A percentile compares a stretch with the other conserved stretches of the same genome.
These are phyloP conservation scores for Suillus discolor DNA, from an alignment of 768 basidiomycete species.

Conservation along the genomic window DNA sequence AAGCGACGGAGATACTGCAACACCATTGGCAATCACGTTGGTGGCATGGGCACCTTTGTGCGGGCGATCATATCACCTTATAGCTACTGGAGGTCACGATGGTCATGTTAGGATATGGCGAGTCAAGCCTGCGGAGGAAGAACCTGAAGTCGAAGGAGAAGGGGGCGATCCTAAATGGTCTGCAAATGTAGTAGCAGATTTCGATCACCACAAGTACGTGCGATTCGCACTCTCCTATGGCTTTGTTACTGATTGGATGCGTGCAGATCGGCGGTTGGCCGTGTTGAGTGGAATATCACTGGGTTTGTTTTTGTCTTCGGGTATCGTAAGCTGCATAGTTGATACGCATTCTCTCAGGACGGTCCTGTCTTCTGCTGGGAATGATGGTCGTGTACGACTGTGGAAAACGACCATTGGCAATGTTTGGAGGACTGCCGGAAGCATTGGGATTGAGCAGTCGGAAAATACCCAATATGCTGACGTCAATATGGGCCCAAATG, in stretches of 20 bases:
- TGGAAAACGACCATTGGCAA: constrained; percentile 86
- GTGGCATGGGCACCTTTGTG: constrained; percentile 95
- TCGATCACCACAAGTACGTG: constrained; percentile 78
- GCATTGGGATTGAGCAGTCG: constrained; percentile 78
- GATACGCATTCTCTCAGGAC: constrained; percentile 53
- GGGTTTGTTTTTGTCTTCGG: constrained; percentile 47
- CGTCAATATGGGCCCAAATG: constrained; percentile 45
- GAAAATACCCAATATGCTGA: constrained; percentile 49
- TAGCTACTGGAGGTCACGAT: too few relatives aligned
- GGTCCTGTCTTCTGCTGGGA: constrained; percentile 79
- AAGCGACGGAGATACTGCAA: constrained; percentile 37
- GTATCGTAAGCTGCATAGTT: constrained; percentile 7
- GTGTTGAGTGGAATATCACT: constrained; percentile 94
- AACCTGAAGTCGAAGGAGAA: constrained; percentile 44
- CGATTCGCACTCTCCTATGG: neutral
- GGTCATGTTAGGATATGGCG: constrained; percentile 92
- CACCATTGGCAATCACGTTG: constrained; percentile 70
- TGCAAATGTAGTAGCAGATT: constrained; percentile 78
- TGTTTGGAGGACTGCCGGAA: constrained; percentile 84
- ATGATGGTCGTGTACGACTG: constrained; percentile 78
- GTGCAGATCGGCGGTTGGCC: constrained; percentile 68
- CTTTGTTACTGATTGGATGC: constrained; percentile 12
- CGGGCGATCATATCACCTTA: constrained; percentile 89
- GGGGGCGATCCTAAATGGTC: constrained; percentile 58
- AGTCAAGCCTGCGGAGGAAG: constrained; percentile 60